Evolutionary conservation across 2,329 filamentous ascomycete species (phyloP).

Genomic region (Fusarium camptoceras): DNA sequence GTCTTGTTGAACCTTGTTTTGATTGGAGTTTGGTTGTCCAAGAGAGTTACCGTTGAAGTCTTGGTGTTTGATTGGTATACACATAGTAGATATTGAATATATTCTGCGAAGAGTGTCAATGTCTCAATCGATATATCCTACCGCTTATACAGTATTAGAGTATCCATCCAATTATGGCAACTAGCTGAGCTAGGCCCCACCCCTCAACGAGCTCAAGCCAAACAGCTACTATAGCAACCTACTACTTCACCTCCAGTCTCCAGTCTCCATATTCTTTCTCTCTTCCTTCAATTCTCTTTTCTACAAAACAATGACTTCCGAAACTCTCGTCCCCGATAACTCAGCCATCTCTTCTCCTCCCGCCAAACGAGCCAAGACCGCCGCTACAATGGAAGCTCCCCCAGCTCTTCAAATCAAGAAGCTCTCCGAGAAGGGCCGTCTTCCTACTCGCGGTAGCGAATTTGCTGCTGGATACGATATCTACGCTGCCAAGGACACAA

Average conservation of each 20-base stretch:
- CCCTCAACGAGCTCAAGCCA: neutral
- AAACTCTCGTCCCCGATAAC: constrained; percentile 53
- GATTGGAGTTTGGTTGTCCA: neutral
- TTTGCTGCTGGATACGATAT: constrained; percentile 95
- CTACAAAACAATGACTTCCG: constrained; percentile 38
- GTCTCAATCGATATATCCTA: neutral
- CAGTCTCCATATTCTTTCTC: constrained; percentile 33
- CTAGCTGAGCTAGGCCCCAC: neutral
- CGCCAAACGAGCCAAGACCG: constrained; percentile 81
- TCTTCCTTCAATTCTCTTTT: constrained; percentile 17
- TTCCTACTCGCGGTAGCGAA: constrained; percentile 88
- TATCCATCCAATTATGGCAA: neutral
- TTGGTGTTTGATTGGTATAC: neutral
- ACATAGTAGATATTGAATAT: neutral
- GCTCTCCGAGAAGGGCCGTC: constrained; percentile 79
- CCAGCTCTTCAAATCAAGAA: constrained; percentile 89
- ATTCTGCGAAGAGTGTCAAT: neutral
- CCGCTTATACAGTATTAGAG: neutral
- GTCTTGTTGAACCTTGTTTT: neutral
- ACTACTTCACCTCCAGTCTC: constrained; percentile 33
- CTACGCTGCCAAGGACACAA: constrained; percentile 80
- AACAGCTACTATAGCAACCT: neutral
- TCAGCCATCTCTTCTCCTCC: constrained; percentile 75
- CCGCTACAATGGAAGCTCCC: constrained; percentile 55
- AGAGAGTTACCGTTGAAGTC: neutral